Base-by-base conservation (phyloP, 345 rosid genomes). In the Citrus reticulata region DNA sequence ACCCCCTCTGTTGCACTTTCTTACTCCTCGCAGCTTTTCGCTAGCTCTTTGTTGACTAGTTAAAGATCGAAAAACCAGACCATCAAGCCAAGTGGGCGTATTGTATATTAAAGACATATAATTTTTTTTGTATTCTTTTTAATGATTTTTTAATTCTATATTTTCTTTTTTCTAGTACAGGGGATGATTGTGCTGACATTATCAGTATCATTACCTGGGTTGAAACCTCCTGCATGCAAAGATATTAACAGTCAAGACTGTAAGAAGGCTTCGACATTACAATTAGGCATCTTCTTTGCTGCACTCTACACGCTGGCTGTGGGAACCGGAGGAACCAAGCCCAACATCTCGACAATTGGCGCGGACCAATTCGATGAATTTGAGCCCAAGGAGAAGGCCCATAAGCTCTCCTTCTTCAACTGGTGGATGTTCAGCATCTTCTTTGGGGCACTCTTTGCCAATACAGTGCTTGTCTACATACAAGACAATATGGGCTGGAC, bases 381-480 rank as follows among this genome's bases (percentile, higher is more conserved):
- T 32, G 86, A 96, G 16, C 90, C 91, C 0, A 91, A 86, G 67
- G 98, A 96, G 86, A 96, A 94, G 86, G 78, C 67, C 64, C 83
- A 85, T 0, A 96, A 96, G 83, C 88, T 91, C 37, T 94, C 99
- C 42, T 96, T 94, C 90, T 96, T 96, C 93, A 96, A 94, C 58
- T 96, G 98, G 98, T 96, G 99, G 98, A 85, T 91, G 97, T 94
- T 96, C 81, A 88, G 97, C 83, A 91, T 94, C 69, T 96, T 94
- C 84, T 84, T 87, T 60, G 99, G 99, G n/a, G 89, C 94, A 29
- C 89, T 96, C 46, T 93, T 96, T 35, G 95, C 98, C 55, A 90
- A 94, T 85, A 93, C 97, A 0, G 59, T 89, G 13, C 94, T 94
- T 37, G 97, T 96, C 5, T 96, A 94, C 79, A 80, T 94, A 57